phyloP scores from a whole-genome alignment of 148 eudicot species.

The Fallopia convolvulus region DNA sequence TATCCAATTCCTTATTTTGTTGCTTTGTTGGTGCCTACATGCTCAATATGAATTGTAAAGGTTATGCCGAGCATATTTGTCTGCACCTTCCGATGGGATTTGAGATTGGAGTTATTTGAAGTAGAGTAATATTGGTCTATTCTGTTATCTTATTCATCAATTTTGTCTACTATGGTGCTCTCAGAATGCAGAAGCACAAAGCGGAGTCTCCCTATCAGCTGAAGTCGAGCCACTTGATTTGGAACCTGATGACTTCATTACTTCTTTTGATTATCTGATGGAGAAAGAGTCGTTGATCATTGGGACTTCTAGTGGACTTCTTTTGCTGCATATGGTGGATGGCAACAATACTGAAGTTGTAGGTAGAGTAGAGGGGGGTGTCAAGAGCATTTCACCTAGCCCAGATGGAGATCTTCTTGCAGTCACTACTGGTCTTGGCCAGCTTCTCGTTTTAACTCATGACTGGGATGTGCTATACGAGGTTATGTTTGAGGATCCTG shows the following conservation, averaged over 20 bases:
- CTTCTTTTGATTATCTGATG: constrained; percentile 88
- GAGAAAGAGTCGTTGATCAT: constrained; percentile 85
- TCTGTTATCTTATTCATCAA: background rate
- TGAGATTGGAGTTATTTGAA: background rate
- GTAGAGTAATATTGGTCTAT: background rate
- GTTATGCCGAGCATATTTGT: background rate
- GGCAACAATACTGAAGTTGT: constrained; percentile 61
- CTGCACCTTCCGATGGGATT: background rate
- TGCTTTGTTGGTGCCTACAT: background rate
- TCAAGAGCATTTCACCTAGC: constrained; percentile 86
- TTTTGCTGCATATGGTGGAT: constrained; percentile 61
- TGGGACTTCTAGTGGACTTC: constrained; percentile 74
- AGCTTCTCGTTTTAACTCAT: constrained; percentile 83
- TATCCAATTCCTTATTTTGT: background rate
- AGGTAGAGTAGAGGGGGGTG: constrained; percentile 93
- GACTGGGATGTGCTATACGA: constrained; percentile 93
- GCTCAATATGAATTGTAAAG: background rate
- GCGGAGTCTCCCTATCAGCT: constrained; percentile 31
- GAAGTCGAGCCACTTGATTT: constrained; percentile 47
- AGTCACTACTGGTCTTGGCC: constrained; percentile 74
- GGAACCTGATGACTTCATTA: constrained; percentile 64
- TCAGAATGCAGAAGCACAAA: constrained; percentile 59
- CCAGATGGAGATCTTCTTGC: constrained; percentile 96
- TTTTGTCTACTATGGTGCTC: constrained; percentile 6
- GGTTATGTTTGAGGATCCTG: constrained; percentile 53